These are phyloP conservation scores for Linnemannia exigua DNA, from an alignment of 192 early-diverging fungal species.

Conservation along the genomic window DNA sequence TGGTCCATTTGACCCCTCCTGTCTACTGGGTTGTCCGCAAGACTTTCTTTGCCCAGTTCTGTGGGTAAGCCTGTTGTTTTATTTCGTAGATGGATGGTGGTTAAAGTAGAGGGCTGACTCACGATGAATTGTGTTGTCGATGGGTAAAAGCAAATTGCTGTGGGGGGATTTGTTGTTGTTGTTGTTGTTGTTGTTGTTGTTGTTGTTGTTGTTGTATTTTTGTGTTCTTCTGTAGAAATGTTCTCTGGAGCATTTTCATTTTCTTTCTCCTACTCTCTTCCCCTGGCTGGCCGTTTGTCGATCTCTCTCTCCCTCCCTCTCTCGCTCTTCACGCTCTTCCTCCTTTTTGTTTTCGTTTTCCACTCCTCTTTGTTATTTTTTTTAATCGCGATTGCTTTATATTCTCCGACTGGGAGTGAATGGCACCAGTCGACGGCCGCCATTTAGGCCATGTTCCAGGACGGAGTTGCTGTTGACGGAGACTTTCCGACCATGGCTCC, in stretches of 20 bases:
- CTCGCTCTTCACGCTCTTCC: neutral
- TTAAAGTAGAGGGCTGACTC: too few species aligned
- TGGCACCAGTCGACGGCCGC: slow-evolving; percentile 3
- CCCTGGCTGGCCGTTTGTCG: neutral
- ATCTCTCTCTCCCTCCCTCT: neutral
- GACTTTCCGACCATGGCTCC: neutral
- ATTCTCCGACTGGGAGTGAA: neutral
- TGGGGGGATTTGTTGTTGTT: neutral
- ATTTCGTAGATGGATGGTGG: neutral
- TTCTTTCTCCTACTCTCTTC: neutral
- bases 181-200: neutral
- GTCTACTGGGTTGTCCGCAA: slow-evolving; percentile 80
- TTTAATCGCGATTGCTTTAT: slow-evolving; percentile 9
- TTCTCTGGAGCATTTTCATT: neutral
- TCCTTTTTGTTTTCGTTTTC: neutral
- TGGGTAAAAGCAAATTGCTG: too few species aligned
- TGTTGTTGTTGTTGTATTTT: neutral
- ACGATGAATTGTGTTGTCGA: neutral
- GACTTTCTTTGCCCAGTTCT: slow-evolving; percentile 93
- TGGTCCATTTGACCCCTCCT: slow-evolving; percentile 57
- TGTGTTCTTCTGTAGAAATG: neutral
- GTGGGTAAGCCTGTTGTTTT: slow-evolving; percentile 65
- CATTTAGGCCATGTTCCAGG: neutral
- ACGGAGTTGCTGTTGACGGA: slow-evolving; percentile 8
- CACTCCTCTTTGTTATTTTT: slow-evolving; percentile 3